These are phyloP conservation scores for Rosa rugosa DNA, from an alignment of 306 rosid species.

Conservation along the genomic window DNA sequence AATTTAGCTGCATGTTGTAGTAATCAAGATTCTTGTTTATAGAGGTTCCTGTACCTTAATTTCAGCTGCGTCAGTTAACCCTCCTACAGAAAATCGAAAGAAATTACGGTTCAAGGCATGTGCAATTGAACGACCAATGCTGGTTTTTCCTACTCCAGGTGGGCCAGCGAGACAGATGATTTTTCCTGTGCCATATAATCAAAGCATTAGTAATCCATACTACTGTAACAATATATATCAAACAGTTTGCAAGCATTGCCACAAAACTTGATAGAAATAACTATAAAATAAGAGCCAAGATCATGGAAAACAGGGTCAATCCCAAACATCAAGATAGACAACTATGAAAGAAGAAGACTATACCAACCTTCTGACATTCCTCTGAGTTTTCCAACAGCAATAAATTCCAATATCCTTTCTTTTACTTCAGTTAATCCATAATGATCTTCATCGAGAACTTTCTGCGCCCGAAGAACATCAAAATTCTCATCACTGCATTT, in stretches of 20 bases:
- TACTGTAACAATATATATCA: not conserved
- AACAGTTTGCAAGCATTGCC: not conserved
- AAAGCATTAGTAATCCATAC: not conserved
- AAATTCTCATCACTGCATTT: slow-evolving; percentile 87
- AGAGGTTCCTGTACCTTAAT: slow-evolving; percentile 64
- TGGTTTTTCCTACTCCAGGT: slow-evolving; percentile 99
- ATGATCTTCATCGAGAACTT: slow-evolving; percentile 96
- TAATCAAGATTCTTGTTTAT: slow-evolving; percentile 1
- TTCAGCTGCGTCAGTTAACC: slow-evolving; percentile 96
- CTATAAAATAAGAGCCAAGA: slow-evolving; percentile 11
- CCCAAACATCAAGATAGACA: not conserved
- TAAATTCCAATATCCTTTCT: slow-evolving; percentile 95
- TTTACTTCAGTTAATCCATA: slow-evolving; percentile 95
- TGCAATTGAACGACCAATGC: slow-evolving; percentile 99
- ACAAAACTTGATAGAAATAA: not conserved
- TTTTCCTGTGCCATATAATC: slow-evolving; percentile 57
- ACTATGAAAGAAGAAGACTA: slow-evolving; percentile 17
- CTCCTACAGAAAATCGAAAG: slow-evolving; percentile 96
- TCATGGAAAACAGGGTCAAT: slow-evolving; percentile 19
- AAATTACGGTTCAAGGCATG: slow-evolving; percentile 94
- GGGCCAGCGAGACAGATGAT: slow-evolving; percentile 98
- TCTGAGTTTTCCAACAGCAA: slow-evolving; percentile 96
- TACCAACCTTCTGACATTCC: slow-evolving; percentile 87
- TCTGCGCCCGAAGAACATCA: slow-evolving; percentile 81
- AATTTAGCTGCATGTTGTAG: not conserved